Evolutionary conservation across 768 basidiomycete species (phyloP).

Genomic region (Pleurotus sapidus): DNA sequence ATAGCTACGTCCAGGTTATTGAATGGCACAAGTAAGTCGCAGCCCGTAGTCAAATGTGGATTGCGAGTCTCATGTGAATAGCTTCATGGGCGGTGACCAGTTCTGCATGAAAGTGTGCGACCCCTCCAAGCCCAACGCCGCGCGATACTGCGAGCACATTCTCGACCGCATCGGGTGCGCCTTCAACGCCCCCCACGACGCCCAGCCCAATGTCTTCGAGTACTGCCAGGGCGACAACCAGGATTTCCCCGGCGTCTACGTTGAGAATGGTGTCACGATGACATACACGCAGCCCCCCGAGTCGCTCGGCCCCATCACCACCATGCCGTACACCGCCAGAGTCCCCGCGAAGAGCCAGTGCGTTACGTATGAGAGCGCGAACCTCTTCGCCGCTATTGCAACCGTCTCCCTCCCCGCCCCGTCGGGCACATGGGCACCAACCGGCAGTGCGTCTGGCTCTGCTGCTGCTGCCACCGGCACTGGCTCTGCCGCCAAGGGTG

Average conservation of each 20-base stretch:
- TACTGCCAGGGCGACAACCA: slow-evolving; percentile 67
- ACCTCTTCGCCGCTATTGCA: slow-evolving; percentile 9
- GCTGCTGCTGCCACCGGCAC: background rate
- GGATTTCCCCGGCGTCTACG: slow-evolving; percentile 53
- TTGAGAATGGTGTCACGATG: slow-evolving; percentile 24
- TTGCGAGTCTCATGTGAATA: slow-evolving; percentile 16
- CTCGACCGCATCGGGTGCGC: slow-evolving; percentile 72
- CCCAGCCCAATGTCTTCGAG: slow-evolving; percentile 57
- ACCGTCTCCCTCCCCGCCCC: slow-evolving; percentile 6
- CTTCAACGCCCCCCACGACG: slow-evolving; percentile 70
- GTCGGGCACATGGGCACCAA: background rate
- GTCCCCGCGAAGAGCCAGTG: slow-evolving; percentile 12
- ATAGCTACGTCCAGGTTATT: slow-evolving; percentile 48
- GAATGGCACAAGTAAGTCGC: slow-evolving; percentile 66
- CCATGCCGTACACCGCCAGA: slow-evolving; percentile 13
- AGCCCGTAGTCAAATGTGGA: background rate
- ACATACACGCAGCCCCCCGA: slow-evolving; percentile 15
- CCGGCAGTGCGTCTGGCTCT: background rate
- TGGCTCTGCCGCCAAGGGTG: background rate
- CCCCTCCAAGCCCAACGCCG: slow-evolving; percentile 45
- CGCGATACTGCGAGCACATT: slow-evolving; percentile 65
- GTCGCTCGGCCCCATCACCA: slow-evolving; percentile 7
- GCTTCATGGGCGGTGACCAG: slow-evolving; percentile 64
- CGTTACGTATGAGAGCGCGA: slow-evolving; percentile 7
- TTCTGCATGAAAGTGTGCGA: slow-evolving; percentile 80